Evolutionary conservation across 1,139 yeast genomes (phyloP).

Genomic region (Yamadazyma triangularis): DNA sequence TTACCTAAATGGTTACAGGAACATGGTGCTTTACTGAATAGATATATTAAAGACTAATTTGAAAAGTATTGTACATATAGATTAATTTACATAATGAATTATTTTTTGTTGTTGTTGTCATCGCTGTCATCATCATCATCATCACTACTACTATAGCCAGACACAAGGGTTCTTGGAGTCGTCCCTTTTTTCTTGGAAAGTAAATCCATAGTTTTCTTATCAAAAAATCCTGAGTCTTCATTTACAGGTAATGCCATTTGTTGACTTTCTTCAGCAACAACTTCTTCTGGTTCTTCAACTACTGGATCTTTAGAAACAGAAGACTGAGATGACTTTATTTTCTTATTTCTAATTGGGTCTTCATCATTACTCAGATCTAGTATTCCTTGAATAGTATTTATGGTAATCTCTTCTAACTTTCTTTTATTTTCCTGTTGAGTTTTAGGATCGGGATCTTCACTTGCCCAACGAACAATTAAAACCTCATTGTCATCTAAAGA

Average conservation of each 20-base stretch:
- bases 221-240: background rate
- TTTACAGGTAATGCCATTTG: no score
- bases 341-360: slow-evolving; percentile 7
- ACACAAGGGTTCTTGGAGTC: slow-evolving; percentile 1
- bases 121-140: slow-evolving; percentile 13
- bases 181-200: slow-evolving; percentile 8
- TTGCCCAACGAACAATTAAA: slow-evolving; percentile 81
- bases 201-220: slow-evolving; percentile 7
- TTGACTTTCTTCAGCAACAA: slow-evolving; percentile 2
- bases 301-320: slow-evolving; percentile 5
- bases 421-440: slow-evolving; percentile 52
- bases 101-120: no score
- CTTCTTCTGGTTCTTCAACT: slow-evolving; percentile 7
- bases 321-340: slow-evolving; percentile 4
- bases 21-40: slow-evolving; percentile 13
- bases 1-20: slow-evolving; percentile 50
- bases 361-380: slow-evolving; percentile 13
- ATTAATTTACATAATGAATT: no score
- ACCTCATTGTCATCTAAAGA: slow-evolving; percentile 61
- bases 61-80: slow-evolving; percentile 1
- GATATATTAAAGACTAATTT: slow-evolving; percentile 7
- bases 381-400: slow-evolving; percentile 28
- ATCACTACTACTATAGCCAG: slow-evolving; percentile 24
- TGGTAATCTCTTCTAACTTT: slow-evolving; percentile 30
- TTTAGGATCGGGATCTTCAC: slow-evolving; percentile 77